These are phyloP conservation scores for Sporothrix pseudoabietina DNA, from an alignment of 2,329 filamentous ascomycete species.

Conservation along the genomic window DNA sequence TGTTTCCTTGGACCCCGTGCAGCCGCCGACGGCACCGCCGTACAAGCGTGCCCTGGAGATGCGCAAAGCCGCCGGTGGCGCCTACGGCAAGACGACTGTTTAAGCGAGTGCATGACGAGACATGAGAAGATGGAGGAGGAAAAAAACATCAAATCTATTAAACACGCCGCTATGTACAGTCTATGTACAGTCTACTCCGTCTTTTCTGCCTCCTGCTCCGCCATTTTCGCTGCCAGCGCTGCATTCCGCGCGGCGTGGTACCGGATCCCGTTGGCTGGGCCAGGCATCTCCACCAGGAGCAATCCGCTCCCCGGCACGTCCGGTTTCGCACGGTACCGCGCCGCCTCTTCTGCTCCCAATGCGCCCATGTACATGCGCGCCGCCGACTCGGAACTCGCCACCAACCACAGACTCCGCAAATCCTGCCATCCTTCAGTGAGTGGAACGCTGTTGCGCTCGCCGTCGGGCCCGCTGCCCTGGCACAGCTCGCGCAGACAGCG, in stretches of 20 bases:
- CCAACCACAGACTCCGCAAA: slow-evolving; percentile 61
- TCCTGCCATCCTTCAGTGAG: neutral
- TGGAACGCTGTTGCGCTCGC: slow-evolving; percentile 8
- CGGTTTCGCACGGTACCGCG: slow-evolving; percentile 30
- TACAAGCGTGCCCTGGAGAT: slow-evolving; percentile 91
- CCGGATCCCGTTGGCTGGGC: slow-evolving; percentile 35
- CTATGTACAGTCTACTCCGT: slow-evolving; percentile 13
- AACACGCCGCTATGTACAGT: neutral
- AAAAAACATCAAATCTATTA: neutral
- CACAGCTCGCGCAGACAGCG: slow-evolving; percentile 58
- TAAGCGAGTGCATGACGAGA: neutral
- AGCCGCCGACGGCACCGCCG: slow-evolving; percentile 92
- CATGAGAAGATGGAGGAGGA: neutral
- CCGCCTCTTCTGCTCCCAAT: slow-evolving; percentile 46
- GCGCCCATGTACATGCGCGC: slow-evolving; percentile 52
- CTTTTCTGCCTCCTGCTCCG: neutral
- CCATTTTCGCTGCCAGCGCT: neutral
- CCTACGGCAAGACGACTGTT: slow-evolving; percentile 68
- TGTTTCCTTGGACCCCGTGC: slow-evolving; percentile 85
- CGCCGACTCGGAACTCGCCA: slow-evolving; percentile 46
- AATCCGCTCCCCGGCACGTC: slow-evolving; percentile 31
- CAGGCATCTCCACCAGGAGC: slow-evolving; percentile 47
- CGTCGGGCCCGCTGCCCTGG: slow-evolving; percentile 43
- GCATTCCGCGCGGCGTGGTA: neutral
- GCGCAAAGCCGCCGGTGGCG: slow-evolving; percentile 72